Evolutionary conservation across 2,329 filamentous ascomycete genomes (phyloP), one percentile per base, ranked within the genome.

Genomic region (Stemphylium beticola): DNA sequence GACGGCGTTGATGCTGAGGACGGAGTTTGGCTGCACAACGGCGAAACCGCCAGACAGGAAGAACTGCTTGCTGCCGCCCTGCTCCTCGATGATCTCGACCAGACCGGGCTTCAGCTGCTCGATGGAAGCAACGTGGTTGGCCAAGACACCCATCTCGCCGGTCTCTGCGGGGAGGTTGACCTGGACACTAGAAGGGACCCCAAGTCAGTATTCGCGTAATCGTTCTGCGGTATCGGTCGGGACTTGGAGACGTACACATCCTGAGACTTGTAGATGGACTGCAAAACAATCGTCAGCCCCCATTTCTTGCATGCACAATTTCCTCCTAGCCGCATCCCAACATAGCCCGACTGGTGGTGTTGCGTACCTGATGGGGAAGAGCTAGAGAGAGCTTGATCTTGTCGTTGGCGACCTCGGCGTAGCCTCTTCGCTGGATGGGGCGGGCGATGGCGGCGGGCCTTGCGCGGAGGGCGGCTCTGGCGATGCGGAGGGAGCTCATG

Each of bases 91-190:
- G 75, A 99, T 85, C 85, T 98, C 93, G 68, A 99, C 85, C 68
- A 98, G 82, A 74, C 95, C 95, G 59, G 95, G 93, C 87, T 96
- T 96, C 80, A 99, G 85, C 85, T 99, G 95, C 85, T 99, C 95
- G 76, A 99, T 98, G 60, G 93, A 92, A 65, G 95, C 93, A 73
- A 99, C 95, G 87, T 99, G 95, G 85, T 95, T 96, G 78, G 95
- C 95, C 76, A 99, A 90, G 73, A 99, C 89, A 90, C 95, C 95
- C 95, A 99, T 99, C 73, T 98, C 95, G 78, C 95, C 95, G 61
- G 93, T 96, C 80, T 96, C 95, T 75, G 95, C 95, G 78, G 95
- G 90, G 75, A 99, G 89, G 87, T 99, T 99, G 84, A 99, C 95
- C 84, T 99, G 95, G 75, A 98, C 88, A 81, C 90, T 92, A 75